phyloP scores from a whole-genome alignment of 139 green algal species.

The Tetraselmis striata region DNA sequence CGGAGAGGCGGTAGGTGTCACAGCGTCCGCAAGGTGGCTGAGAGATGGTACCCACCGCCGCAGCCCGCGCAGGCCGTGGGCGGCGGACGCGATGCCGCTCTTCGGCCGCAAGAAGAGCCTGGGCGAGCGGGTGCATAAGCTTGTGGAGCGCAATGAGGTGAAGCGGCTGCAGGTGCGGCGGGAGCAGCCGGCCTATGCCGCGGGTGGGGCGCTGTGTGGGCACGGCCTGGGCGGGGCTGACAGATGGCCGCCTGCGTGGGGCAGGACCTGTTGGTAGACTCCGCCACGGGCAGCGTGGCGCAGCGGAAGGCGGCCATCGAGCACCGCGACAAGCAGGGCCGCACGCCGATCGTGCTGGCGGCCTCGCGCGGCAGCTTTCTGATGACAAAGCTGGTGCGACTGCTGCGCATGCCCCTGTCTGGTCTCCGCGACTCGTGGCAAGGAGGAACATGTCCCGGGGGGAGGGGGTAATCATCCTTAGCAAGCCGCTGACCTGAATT shows the following conservation, averaged over 20 bases:
- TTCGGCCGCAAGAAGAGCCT: neutral
- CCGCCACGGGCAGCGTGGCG: neutral
- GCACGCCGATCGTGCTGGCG: neutral
- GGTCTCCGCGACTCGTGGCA: no score
- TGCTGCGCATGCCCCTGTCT: no score
- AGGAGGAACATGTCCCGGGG: no score
- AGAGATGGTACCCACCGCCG: no score
- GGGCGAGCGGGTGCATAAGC: neutral
- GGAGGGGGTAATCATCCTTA: no score
- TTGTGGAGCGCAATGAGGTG: neutral
- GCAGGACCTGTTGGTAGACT: neutral
- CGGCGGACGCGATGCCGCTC: neutral
- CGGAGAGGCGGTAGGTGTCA: no score
- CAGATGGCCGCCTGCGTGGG: no score
- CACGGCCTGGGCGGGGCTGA: neutral
- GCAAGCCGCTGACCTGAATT: no score
- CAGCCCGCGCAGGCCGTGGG: no score
- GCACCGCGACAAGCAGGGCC: neutral
- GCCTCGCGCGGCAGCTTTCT: neutral
- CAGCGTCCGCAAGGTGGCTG: no score
- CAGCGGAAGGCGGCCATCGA: neutral
- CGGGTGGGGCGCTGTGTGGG: neutral
- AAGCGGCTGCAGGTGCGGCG: neutral
- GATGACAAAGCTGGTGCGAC: neutral
- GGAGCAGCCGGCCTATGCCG: no score